Evolutionary conservation across 2,329 filamentous ascomycete genomes (phyloP), one percentile per base, ranked within the genome.

Genomic region (Mollisia scopiformis): DNA sequence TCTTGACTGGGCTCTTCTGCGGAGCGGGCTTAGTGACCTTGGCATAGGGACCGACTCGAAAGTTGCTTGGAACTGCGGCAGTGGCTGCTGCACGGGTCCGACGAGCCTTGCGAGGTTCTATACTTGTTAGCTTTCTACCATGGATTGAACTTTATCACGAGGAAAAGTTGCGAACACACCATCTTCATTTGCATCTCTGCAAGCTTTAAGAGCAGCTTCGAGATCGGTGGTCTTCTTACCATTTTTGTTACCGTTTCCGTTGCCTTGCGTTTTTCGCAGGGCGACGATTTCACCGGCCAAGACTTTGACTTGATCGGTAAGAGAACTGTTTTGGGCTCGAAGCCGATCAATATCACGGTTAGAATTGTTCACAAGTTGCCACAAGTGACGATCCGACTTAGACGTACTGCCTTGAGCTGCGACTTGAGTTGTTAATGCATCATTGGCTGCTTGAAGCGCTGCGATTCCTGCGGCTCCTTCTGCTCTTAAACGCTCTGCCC

Each of bases 161-260:
- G n/a, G n/a, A n/a, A n/a, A n/a, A n/a, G n/a, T n/a, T n/a, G n/a
- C n/a, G n/a, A n/a, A n/a, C n/a, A n/a, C n/a, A n/a, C n/a, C n/a
- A n/a, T n/a, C n/a, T 21, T 19, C 41, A 46, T 46, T 46, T 19
- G 5, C 41, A 3, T 21, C n/a, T n/a, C 33, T 49, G 37, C 55
- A 25, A 13, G 27, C 27, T 16, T 39, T 47, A 14, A 58, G 28
- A 6, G 31, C 21, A 13, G 53, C 10, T 60, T 57, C 39, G 50
- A 67, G 25, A 55, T 66, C 31, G 37, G 64, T 33, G 49, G 39
- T 8, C n/a, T 28, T 16, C 21, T n/a, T 21, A 13, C n/a, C 49
- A 6, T 11, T 6, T 16, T 49, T 28, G 16, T 49, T 49, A 25
- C 13, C 46, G 23, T 21, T n/a, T 46, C 31, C 31, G 7, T 4